phyloP scores from a whole-genome alignment of 164 flowering plant genomes.

The Warburgia ugandensis region DNA sequence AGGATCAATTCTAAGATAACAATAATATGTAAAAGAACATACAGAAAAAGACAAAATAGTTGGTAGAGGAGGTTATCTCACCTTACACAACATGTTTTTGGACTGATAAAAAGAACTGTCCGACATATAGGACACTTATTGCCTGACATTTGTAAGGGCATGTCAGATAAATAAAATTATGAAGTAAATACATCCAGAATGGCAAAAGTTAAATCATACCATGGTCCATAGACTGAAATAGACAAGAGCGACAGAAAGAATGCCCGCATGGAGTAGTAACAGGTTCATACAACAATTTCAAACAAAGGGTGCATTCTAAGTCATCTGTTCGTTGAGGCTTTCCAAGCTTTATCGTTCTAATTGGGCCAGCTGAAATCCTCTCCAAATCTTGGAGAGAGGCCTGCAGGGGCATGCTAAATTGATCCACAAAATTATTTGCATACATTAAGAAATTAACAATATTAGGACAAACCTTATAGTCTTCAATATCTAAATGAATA shows the following conservation, averaged over 20 bases:
- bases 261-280: constrained; percentile 97
- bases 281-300: constrained; percentile 83
- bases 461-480: not conserved
- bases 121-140: constrained; percentile 96
- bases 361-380: constrained; percentile 18
- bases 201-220: constrained; percentile 28
- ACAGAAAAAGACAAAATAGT: constrained; percentile 1
- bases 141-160: constrained; percentile 32
- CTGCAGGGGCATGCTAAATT: constrained; percentile 50
- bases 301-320: constrained; percentile 88
- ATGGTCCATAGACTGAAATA: constrained; percentile 93
- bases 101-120: constrained; percentile 76
- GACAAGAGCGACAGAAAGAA: constrained; percentile 86
- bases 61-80: constrained; percentile 19
- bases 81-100: constrained; percentile 77
- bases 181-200: not conserved
- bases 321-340: constrained; percentile 69
- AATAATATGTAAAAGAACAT: not conserved
- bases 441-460: not conserved
- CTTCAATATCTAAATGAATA: not conserved
- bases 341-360: constrained; percentile 30
- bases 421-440: constrained; percentile 11
- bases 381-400: constrained; percentile 49
- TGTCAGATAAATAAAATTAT: constrained; percentile 5
- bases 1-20: not conserved